These are phyloP conservation scores for Ophiosphaerella korrae DNA, from an alignment of 2,329 filamentous ascomycete species.

Conservation along the genomic window DNA sequence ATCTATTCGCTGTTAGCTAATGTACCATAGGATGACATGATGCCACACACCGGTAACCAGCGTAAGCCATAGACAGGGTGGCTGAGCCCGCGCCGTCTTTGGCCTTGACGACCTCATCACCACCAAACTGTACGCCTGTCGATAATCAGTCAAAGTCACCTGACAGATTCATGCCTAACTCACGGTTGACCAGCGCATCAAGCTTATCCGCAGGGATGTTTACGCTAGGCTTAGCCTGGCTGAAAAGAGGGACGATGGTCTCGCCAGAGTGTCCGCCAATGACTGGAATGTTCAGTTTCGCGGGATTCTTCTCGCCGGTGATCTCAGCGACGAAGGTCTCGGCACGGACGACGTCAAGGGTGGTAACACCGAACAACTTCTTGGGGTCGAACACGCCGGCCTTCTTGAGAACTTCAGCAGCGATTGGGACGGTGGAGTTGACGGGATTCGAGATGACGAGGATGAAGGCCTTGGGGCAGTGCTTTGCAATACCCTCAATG, in stretches of 20 bases:
- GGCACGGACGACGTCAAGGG: conserved; percentile 95
- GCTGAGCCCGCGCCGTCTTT: conserved; percentile 91
- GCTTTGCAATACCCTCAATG: conserved; percentile 84
- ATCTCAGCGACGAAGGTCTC: conserved; percentile 94
- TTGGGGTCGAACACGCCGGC: conserved; percentile 93
- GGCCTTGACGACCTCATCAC: conserved; percentile 94
- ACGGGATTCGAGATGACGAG: conserved; percentile 99
- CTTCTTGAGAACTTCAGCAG: conserved; percentile 93
- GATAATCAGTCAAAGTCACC: too few relatives aligned
- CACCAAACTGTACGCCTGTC: conserved; percentile 81
- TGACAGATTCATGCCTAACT: too few relatives aligned
- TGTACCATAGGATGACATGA: neutral
- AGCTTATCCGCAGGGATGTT: conserved; percentile 88
- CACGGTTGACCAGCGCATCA: conserved; percentile 84
- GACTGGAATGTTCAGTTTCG: conserved; percentile 85
- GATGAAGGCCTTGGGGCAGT: conserved; percentile 89
- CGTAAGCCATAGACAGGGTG: conserved; percentile 93
- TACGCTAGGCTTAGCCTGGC: conserved; percentile 80
- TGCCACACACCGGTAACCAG: conserved; percentile 78
- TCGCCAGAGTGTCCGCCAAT: conserved; percentile 97
- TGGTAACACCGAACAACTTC: conserved; percentile 97
- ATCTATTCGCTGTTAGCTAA: conserved; percentile 58
- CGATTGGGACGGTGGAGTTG: conserved; percentile 98
- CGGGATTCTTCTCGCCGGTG: conserved; percentile 78
- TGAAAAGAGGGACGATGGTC: conserved; percentile 98